These are phyloP conservation scores for Sanghuangporus sanghuang DNA, from an alignment of 1,284 basidiomycete species.

Conservation along the genomic window DNA sequence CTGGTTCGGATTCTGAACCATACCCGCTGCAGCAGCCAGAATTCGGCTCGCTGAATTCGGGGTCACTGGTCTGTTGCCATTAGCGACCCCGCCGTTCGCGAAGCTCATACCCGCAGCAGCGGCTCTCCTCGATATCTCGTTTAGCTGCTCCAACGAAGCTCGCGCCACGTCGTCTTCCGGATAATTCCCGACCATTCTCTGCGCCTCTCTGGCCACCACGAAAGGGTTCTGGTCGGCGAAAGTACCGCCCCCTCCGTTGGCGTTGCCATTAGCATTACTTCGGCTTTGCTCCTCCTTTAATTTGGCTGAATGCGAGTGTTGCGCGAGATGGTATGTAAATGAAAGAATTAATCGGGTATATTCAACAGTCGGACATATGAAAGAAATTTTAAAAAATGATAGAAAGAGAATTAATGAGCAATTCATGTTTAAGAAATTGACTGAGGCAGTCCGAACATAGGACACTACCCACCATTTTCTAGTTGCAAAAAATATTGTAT, in stretches of 20 bases:
- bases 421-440: neutral
- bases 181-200: slow-evolving; percentile 47
- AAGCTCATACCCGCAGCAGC: slow-evolving; percentile 39
- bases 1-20: slow-evolving; percentile 19
- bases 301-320: slow-evolving; percentile 20
- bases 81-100: slow-evolving; percentile 20
- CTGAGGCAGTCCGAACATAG: neutral
- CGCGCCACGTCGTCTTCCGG: slow-evolving; percentile 52
- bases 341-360: slow-evolving; percentile 21
- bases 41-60: slow-evolving; percentile 18
- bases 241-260: slow-evolving; percentile 2
- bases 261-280: slow-evolving; percentile 7
- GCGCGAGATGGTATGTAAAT: slow-evolving; percentile 15
- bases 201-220: slow-evolving; percentile 53
- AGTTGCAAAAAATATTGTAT: slow-evolving; percentile 77
- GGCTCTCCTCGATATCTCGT: slow-evolving; percentile 63
- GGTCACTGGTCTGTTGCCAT: slow-evolving; percentile 6
- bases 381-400: slow-evolving; percentile 1
- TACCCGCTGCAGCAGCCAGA: slow-evolving; percentile 18
- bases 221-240: slow-evolving; percentile 41
- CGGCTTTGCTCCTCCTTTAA: slow-evolving; percentile 22
- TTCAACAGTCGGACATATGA: slow-evolving; percentile 4
- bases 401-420: neutral
- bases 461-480: slow-evolving; percentile 49
- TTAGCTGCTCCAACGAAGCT: slow-evolving; percentile 66